Evolutionary conservation across 148 eudicot species (phyloP).

Genomic region (Rhododendron henanense): DNA sequence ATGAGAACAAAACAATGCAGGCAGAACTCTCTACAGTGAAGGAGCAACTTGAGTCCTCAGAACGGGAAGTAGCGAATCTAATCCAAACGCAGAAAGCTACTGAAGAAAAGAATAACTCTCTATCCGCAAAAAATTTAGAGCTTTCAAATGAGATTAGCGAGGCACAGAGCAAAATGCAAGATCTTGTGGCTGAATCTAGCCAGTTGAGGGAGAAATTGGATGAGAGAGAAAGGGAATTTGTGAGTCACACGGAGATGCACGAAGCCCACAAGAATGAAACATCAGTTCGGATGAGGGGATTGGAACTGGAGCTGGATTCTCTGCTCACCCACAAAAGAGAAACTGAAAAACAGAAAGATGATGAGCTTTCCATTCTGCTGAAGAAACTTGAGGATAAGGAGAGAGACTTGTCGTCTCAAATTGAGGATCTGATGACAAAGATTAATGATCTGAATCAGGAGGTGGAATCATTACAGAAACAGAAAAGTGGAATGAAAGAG

Average conservation of each 20-base stretch:
- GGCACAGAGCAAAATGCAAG: constrained; percentile 21
- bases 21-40: constrained; percentile 34
- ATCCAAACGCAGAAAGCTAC: constrained; percentile 33
- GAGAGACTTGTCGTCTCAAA: constrained; percentile 26
- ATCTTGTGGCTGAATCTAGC: constrained; percentile 14
- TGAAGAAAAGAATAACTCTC: constrained; percentile 48
- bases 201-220: constrained; percentile 19
- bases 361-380: constrained; percentile 10
- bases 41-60: constrained; percentile 43
- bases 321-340: constrained; percentile 5
- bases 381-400: constrained; percentile 7
- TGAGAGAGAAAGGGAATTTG: constrained; percentile 9
- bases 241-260: constrained; percentile 7
- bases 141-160: constrained; percentile 43
- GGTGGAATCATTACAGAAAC: constrained; percentile 31
- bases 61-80: constrained; percentile 42
- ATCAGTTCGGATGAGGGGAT: neutral
- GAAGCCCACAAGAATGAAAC: constrained; percentile 10
- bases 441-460: constrained; percentile 29
- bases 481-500: constrained; percentile 46
- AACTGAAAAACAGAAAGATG: constrained; percentile 9
- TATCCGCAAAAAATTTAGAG: constrained; percentile 43
- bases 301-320: constrained; percentile 1
- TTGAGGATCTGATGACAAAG: constrained; percentile 28
- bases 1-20: constrained; percentile 48